These are phyloP conservation scores for Coemansia sp. DNA, from an alignment of 192 early-diverging fungal genomes.

Conservation along the genomic window DNA sequence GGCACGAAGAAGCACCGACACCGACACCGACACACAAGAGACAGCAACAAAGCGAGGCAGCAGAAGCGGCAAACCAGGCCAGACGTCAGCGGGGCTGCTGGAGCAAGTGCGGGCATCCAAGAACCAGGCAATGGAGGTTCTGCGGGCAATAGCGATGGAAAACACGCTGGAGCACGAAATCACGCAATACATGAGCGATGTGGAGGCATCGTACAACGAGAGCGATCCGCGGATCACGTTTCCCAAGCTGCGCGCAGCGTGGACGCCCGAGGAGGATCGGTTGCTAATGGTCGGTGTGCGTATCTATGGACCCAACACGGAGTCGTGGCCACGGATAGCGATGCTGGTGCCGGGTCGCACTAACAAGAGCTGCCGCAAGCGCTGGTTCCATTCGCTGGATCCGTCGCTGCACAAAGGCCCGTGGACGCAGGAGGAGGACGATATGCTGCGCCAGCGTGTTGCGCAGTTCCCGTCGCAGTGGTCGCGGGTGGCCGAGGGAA, in stretches of 20 bases:
- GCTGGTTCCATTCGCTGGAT: constrained; percentile 81
- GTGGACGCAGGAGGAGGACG: constrained; percentile 83
- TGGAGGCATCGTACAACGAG: constrained; percentile 43
- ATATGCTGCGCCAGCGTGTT: constrained; percentile 69
- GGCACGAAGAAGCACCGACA: constrained; percentile 16
- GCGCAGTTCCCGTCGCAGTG: constrained; percentile 73
- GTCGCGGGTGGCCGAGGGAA: constrained; percentile 77
- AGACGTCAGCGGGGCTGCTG: neutral
- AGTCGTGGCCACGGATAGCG: constrained; percentile 79
- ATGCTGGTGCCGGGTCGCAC: constrained; percentile 72
- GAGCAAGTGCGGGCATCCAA: constrained; percentile 45
- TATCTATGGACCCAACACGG: constrained; percentile 71
- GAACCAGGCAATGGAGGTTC: constrained; percentile 40
- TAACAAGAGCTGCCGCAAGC: constrained; percentile 82
- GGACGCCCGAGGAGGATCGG: constrained; percentile 81
- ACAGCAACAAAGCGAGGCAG: neutral
- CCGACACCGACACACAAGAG: neutral
- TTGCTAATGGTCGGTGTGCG: constrained; percentile 72
- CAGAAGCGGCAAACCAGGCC: neutral
- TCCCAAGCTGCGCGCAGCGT: constrained; percentile 58
- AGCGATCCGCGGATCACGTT: constrained; percentile 23
- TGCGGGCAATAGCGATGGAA: constrained; percentile 30
- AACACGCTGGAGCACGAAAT: constrained; percentile 23
- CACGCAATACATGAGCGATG: constrained; percentile 30
- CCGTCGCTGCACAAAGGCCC: constrained; percentile 73